Base-by-base conservation (phyloP, 1,284 basidiomycete genomes). In the Coniferiporia weirii region DNA sequence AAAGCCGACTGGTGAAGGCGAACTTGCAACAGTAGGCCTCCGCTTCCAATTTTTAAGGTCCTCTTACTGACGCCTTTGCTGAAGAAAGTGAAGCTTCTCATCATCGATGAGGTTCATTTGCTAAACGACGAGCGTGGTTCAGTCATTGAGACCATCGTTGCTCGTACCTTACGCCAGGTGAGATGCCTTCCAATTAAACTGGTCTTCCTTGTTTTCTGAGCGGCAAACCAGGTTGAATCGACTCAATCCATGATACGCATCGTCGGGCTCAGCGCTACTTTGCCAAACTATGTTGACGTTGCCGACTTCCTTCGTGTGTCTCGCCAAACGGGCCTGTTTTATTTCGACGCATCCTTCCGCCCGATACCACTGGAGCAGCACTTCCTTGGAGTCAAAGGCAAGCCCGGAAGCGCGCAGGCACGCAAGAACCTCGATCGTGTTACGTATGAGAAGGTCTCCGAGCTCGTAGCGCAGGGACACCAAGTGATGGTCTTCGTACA, bases 401-500 rank as follows among this genome's bases (percentile, higher is more conserved):
- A 98, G 72, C 76, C 89, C 0, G 85, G 89, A 49, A 91, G 87
- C 59, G 68, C 76, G 0, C 79, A 80, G 40, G 85, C 89, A n/a
- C 88, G 85, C 63, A 90, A 85, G 66, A 97, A 96, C 67, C 80
- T 99, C 57, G 97, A 99, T 71, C 79, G 80, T 38, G 93, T 95
- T 27, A 87, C 93, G 1, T 99, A 91, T 68, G 83, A 97, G 67
- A 98, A 98, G 73, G 91, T 95, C 8, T 81, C 86, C 0, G 87
- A 91, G 49, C 77, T 97, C 8, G 90, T 97, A 13, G 79, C 76
- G 52, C 83, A 87, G 67, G 95, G 94, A 0, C 97, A 99, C 72
- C 97, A 99, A 72, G 95, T 98, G 60, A 99, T 99, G 96, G 94
- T 99, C 0, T 99, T 99, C 69, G 97, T 99, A 9, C 97, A 99